These are phyloP conservation scores for Hansenula lynferdii DNA, from an alignment of 1,139 yeast genomes.

Conservation along the genomic window DNA sequence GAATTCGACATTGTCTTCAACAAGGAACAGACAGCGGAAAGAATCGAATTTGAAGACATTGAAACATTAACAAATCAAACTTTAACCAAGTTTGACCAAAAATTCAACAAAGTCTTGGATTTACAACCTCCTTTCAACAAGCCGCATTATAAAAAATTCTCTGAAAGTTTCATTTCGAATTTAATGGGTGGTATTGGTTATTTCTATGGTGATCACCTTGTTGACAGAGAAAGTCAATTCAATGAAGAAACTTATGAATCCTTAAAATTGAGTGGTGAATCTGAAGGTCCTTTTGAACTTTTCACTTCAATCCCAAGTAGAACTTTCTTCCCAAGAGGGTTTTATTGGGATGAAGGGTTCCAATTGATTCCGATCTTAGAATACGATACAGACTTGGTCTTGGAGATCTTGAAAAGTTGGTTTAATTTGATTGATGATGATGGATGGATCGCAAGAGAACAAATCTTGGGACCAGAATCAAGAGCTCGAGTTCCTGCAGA, in stretches of 20 bases:
- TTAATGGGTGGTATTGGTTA: slow-evolving; percentile 88
- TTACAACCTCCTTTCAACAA: slow-evolving; percentile 52
- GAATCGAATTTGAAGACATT: slow-evolving; percentile 38
- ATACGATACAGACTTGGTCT: slow-evolving; percentile 78
- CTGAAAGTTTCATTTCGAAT: slow-evolving; percentile 75
- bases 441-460: slow-evolving; percentile 98
- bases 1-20: slow-evolving; percentile 70
- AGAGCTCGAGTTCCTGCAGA: slow-evolving; percentile 85
- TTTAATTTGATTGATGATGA: slow-evolving; percentile 81
- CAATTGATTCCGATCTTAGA: slow-evolving; percentile 78
- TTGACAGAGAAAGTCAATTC: slow-evolving; percentile 65
- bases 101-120: slow-evolving; percentile 51
- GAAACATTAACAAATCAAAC: slow-evolving; percentile 34
- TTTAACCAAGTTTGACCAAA: slow-evolving; percentile 41
- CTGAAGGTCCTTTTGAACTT: slow-evolving; percentile 67
- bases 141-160: slow-evolving; percentile 50
- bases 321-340: slow-evolving; percentile 94
- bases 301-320: slow-evolving; percentile 89
- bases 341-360: slow-evolving; percentile 99
- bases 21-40: slow-evolving; percentile 38
- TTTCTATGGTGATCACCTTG: slow-evolving; percentile 81
- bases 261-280: slow-evolving; percentile 40
- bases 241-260: slow-evolving; percentile 64
- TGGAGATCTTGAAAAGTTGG: slow-evolving; percentile 88
- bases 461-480: slow-evolving; percentile 88